These are phyloP conservation scores for Penicillium sumatraense DNA, from an alignment of 2,329 filamentous ascomycete genomes.

Conservation along the genomic window DNA sequence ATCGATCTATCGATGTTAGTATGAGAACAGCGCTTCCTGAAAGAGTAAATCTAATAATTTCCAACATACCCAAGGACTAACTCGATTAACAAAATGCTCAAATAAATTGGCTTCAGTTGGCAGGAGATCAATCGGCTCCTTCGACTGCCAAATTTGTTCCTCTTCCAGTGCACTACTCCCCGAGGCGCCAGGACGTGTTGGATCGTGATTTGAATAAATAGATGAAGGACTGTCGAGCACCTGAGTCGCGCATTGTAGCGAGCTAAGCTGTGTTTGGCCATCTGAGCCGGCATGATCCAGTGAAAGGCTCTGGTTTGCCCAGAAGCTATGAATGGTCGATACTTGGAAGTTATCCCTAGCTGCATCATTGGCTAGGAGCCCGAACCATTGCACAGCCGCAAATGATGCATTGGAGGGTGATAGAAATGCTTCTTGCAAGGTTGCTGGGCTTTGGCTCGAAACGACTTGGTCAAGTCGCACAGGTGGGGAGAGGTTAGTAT, in stretches of 20 bases:
- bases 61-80: conserved; percentile 23
- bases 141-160: conserved; percentile 22
- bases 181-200: background rate
- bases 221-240: conserved; percentile 17
- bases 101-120: conserved; percentile 12
- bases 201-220: background rate
- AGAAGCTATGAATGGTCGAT: background rate
- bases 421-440: background rate
- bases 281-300: conserved; percentile 15
- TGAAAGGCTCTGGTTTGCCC: conserved; percentile 4
- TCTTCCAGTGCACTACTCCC: background rate
- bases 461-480: background rate
- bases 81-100: conserved; percentile 21
- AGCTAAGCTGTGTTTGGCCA: background rate
- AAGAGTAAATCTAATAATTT: no score
- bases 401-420: conserved; percentile 14
- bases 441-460: background rate
- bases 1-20: conserved; percentile 18
- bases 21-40: background rate
- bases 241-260: conserved; percentile 22
- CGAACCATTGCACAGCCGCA: conserved; percentile 28
- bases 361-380: conserved; percentile 27
- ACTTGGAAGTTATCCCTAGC: conserved; percentile 12
- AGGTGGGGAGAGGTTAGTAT: background rate
- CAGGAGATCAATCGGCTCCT: conserved; percentile 17